A percentile compares a stretch with the other conserved stretches of the same genome.
phyloP scores from a whole-genome alignment of 192 early-diverging fungal genomes.

The Mortierella claussenii region DNA sequence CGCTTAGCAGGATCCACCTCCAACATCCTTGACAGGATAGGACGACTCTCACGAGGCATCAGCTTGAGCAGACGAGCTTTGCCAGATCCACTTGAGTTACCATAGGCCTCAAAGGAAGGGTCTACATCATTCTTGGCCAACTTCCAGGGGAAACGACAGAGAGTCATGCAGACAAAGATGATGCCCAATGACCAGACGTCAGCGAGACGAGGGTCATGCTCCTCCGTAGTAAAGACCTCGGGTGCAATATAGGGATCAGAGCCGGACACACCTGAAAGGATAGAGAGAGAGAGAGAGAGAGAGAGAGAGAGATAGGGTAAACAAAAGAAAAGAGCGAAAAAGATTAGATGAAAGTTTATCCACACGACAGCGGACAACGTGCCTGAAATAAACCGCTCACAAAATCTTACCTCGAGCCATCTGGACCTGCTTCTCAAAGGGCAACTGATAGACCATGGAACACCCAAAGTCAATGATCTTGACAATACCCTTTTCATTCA shows the following conservation, averaged over 20 bases:
- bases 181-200: constrained; percentile 95
- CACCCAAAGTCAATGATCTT: constrained; percentile 99
- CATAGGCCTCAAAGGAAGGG: constrained; percentile 77
- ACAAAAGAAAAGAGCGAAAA: constrained; percentile 54
- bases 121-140: constrained; percentile 64
- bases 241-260: constrained; percentile 97
- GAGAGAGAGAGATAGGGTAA: too few relatives aligned
- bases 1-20: constrained; percentile 68
- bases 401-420: constrained; percentile 54
- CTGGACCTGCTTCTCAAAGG: constrained; percentile 72
- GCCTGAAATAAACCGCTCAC: constrained; percentile 19
- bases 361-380: background rate
- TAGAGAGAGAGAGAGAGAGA: constrained; percentile 54
- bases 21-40: constrained; percentile 71
- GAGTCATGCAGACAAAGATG: constrained; percentile 82
- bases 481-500: constrained; percentile 78
- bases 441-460: constrained; percentile 86
- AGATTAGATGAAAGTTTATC: background rate
- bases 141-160: constrained; percentile 77
- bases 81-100: constrained; percentile 61
- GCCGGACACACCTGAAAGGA: constrained; percentile 77
- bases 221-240: constrained; percentile 74
- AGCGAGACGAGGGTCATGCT: constrained; percentile 83
- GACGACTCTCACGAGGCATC: constrained; percentile 67
- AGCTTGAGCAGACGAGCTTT: constrained; percentile 65